These are phyloP conservation scores for Lasiosphaeris hirsuta DNA, from an alignment of 495 filamentous ascomycete genomes.

Conservation along the genomic window DNA sequence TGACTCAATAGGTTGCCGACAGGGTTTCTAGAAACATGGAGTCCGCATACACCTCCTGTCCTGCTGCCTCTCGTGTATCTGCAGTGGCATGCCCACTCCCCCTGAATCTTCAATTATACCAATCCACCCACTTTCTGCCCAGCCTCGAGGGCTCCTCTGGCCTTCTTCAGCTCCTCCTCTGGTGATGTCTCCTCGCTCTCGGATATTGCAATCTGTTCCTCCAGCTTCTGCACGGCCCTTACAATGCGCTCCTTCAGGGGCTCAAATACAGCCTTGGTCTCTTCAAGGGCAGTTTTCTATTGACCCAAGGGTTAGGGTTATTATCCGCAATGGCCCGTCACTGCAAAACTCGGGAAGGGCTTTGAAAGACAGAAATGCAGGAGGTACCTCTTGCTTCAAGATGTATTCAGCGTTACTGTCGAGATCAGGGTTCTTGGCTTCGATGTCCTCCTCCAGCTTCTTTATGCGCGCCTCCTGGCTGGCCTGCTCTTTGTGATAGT, in stretches of 20 bases:
- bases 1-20: no score
- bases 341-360: neutral
- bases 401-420: constrained; percentile 68
- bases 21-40: no score
- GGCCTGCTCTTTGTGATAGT: constrained; percentile 79
- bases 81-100: constrained; percentile 2
- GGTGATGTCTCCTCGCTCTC: constrained; percentile 56
- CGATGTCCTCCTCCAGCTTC: constrained; percentile 58
- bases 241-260: constrained; percentile 62
- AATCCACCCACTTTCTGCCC: constrained; percentile 34
- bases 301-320: constrained; percentile 24
- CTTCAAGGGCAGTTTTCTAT: constrained; percentile 70
- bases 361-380: neutral
- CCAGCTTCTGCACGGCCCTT: constrained; percentile 64
- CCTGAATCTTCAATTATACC: constrained; percentile 19
- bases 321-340: neutral
- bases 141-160: constrained; percentile 47
- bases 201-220: constrained; percentile 52
- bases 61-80: no score
- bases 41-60: no score
- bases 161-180: constrained; percentile 60
- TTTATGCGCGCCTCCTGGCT: constrained; percentile 67
- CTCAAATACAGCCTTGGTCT: constrained; percentile 78
- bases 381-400: constrained; percentile 77
- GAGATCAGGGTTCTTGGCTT: constrained; percentile 34